These are phyloP conservation scores for Eremomyces bilateralis DNA, from an alignment of 495 filamentous ascomycete genomes.

Conservation along the genomic window DNA sequence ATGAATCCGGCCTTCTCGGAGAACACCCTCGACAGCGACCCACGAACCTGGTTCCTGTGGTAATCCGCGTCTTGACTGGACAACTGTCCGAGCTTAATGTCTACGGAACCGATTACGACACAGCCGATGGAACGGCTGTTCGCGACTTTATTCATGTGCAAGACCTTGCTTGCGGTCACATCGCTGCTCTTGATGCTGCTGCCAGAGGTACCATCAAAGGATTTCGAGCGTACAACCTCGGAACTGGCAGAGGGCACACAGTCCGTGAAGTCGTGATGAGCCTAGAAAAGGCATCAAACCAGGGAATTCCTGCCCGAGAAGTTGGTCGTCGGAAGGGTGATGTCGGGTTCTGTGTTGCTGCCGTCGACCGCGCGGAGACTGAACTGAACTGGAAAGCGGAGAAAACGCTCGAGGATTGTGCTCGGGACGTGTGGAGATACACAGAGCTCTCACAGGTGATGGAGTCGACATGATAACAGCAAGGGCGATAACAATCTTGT, in stretches of 20 bases:
- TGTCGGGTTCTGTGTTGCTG: constrained; percentile 18
- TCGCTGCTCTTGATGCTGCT: constrained; percentile 26
- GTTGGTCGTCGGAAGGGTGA: constrained; percentile 15
- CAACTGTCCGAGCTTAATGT: constrained; percentile 29
- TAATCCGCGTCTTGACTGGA: constrained; percentile 36
- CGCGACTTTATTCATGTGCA: constrained; percentile 38
- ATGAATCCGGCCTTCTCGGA: constrained; percentile 39
- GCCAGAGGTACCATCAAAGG: constrained; percentile 6
- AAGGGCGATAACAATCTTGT: no score
- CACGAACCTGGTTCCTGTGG: constrained; percentile 40
- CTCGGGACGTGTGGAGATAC: constrained; percentile 14
- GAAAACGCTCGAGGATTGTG: constrained; percentile 14
- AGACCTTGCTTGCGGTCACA: constrained; percentile 46
- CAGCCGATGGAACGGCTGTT: constrained; percentile 23
- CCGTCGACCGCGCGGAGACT: constrained; percentile 11
- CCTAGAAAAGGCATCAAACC: constrained; percentile 11
- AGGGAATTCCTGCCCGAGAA: constrained; percentile 11
- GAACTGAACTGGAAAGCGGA: constrained; percentile 16
- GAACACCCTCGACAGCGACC: constrained; percentile 40
- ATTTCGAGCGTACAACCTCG: constrained; percentile 19
- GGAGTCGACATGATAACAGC: no score
- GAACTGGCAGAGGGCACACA: constrained; percentile 17
- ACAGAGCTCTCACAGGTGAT: no score
- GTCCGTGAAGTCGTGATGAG: constrained; percentile 16
- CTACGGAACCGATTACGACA: constrained; percentile 43